Percentiles rank a stretch among this genome's conserved stretches.
Conservation (phyloP, 2,329 filamentous ascomycete genomes). For the Knufia fluminis region DNA sequence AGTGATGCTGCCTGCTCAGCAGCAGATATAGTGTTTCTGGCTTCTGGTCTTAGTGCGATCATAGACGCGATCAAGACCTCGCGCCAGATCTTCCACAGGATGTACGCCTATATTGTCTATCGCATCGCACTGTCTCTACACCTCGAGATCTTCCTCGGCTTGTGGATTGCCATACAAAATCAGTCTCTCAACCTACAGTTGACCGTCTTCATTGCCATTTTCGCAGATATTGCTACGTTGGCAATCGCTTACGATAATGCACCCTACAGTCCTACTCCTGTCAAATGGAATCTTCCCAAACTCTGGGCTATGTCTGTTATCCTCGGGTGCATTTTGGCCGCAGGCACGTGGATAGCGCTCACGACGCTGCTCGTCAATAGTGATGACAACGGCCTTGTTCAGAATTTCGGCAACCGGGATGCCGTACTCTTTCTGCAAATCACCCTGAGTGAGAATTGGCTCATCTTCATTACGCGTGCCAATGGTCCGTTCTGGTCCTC, state of each 20-base stretch:
- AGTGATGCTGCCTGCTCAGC: slow-evolving; percentile 85
- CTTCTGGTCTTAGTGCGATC: slow-evolving; percentile 81
- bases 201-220: slow-evolving; percentile 90
- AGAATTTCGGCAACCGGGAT: slow-evolving; percentile 77
- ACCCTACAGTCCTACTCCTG: slow-evolving; percentile 72
- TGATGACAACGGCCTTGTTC: slow-evolving; percentile 70
- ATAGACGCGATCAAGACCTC: slow-evolving; percentile 89
- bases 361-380: slow-evolving; percentile 68
- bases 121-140: slow-evolving; percentile 88
- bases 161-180: slow-evolving; percentile 87
- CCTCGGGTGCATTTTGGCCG: slow-evolving; percentile 68
- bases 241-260: slow-evolving; percentile 92
- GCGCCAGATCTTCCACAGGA: slow-evolving; percentile 90
- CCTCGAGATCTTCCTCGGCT: slow-evolving; percentile 80
- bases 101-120: slow-evolving; percentile 94
- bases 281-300: slow-evolving; percentile 93
- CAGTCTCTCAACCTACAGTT: slow-evolving; percentile 73
- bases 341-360: slow-evolving; percentile 81
- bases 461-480: slow-evolving; percentile 92
- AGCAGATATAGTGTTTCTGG: slow-evolving; percentile 89
- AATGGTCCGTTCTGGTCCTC: slow-evolving; percentile 90
- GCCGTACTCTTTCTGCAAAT: slow-evolving; percentile 82
- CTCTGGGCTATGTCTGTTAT: slow-evolving; percentile 88
- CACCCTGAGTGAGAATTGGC: slow-evolving; percentile 86
- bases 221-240: slow-evolving; percentile 83